Percentiles rank a stretch among this genome's conserved stretches.
Evolutionary conservation across 2,329 filamentous ascomycete genomes (phyloP).

Genomic region (Diaporthe amygdali): DNA sequence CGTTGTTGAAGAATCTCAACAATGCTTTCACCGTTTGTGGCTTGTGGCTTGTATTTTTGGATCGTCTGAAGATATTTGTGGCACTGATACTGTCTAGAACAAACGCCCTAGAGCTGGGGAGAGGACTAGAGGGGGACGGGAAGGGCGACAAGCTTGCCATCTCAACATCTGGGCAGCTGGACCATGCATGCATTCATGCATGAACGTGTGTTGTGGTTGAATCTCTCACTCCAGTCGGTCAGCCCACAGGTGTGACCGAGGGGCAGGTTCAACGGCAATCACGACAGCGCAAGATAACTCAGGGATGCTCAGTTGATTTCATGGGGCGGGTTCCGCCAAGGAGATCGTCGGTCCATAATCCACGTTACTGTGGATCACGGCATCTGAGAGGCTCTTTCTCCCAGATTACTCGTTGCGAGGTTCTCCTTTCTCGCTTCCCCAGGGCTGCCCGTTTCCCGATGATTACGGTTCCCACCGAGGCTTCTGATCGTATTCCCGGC

Average conservation of each 20-base stretch:
- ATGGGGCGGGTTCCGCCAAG: slow-evolving; percentile 14
- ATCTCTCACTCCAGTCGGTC: not conserved
- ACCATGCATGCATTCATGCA: not conserved
- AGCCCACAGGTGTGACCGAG: slow-evolving; percentile 11
- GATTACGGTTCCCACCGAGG: not conserved
- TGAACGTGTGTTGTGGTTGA: not conserved
- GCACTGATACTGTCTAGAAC: not conserved
- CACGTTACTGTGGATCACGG: slow-evolving; percentile 10
- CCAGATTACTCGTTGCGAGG: slow-evolving; percentile 6
- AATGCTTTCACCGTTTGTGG: not conserved
- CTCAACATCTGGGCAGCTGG: slow-evolving; percentile 4
- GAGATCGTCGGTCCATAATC: slow-evolving; percentile 15
- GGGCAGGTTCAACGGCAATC: not conserved
- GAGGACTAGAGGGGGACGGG: not conserved
- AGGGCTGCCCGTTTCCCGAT: not conserved
- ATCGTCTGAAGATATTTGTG: slow-evolving; percentile 10
- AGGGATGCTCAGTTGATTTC: slow-evolving; percentile 9
- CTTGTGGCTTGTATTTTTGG: slow-evolving; percentile 16
- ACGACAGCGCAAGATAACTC: not conserved
- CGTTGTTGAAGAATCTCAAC: not conserved
- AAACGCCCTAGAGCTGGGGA: not conserved
- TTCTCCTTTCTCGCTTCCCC: slow-evolving; percentile 8
- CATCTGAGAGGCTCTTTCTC: not conserved
- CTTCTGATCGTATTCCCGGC: not conserved
- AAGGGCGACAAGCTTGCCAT: not conserved